Percentiles rank a stretch among this genome's conserved stretches.
These are phyloP conservation scores for Wickerhamomyces bisporus DNA, from an alignment of 805 yeast species.

Conservation along the genomic window DNA sequence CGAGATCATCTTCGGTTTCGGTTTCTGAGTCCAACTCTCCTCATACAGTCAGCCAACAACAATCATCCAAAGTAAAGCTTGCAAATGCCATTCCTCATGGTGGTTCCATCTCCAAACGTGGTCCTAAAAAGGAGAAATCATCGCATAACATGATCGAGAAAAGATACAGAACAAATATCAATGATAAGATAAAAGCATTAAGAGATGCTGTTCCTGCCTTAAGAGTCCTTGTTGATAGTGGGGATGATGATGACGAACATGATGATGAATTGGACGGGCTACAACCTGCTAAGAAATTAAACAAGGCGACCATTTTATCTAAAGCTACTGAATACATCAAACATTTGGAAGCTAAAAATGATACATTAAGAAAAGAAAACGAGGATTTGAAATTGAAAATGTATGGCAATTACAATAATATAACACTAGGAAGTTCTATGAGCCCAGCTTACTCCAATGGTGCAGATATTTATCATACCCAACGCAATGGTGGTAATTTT, in stretches of 20 bases:
- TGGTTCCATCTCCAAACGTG: slow-evolving; percentile 18
- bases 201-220: slow-evolving; percentile 65
- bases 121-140: slow-evolving; percentile 42
- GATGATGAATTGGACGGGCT: slow-evolving; percentile 63
- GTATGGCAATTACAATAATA: slow-evolving; percentile 11
- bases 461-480: neutral
- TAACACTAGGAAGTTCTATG: slow-evolving; percentile 19
- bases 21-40: slow-evolving; percentile 11
- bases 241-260: slow-evolving; percentile 51
- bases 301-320: slow-evolving; percentile 70
- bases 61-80: slow-evolving; percentile 11
- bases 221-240: slow-evolving; percentile 39
- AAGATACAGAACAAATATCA: slow-evolving; percentile 66
- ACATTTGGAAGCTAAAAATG: slow-evolving; percentile 63
- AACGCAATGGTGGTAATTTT: slow-evolving; percentile 11
- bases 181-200: slow-evolving; percentile 57
- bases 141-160: slow-evolving; percentile 71
- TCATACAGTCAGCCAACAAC: slow-evolving; percentile 3
- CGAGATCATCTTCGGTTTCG: slow-evolving; percentile 11
- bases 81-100: slow-evolving; percentile 21
- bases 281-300: slow-evolving; percentile 69
- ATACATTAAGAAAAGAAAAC: slow-evolving; percentile 43
- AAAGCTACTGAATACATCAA: slow-evolving; percentile 76
- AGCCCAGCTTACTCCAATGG: slow-evolving; percentile 10
- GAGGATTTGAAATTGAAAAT: slow-evolving; percentile 29